Evolutionary conservation across 1,284 basidiomycete genomes (phyloP), one percentile per base, ranked within the genome.

Genomic region (Porogramme epimiltina): DNA sequence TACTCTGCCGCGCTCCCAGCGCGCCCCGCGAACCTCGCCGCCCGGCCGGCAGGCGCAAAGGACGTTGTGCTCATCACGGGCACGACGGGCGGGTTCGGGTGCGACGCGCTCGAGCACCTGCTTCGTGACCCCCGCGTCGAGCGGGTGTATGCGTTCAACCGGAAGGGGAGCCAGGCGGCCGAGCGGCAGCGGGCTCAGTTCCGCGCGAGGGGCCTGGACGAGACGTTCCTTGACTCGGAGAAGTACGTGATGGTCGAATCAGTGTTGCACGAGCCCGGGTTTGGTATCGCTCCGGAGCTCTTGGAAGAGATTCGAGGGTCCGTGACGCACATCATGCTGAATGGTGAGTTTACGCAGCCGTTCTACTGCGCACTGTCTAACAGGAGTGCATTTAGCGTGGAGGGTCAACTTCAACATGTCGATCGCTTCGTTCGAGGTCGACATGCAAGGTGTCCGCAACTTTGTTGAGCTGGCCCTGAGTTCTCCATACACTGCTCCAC

Each of bases 171-270:
- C 11, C 26, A 49, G 4, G 48, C 62, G n/a, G 47, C 41, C 3
- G 58, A 62, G n/a, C 63, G 72, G 26, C 73, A 75, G 42, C 42
- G 51, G 15, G 58, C 51, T 6, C 66, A 63, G 4, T 70, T 76
- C 49, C 28, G 42, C 3, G 56, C 60, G 11, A 64, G 68, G 37
- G 71, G 68, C 2, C 46, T 74, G 11, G 66, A 73, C 37, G 42
- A 39, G 5, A 43, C 36, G 0, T 49, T 74, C 3, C 45, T 72
- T 3, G 44, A 60, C 8, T 62, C 61, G 16, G 42, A 55, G 1
- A 73, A 71, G 45, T 60, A 77, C 11, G 55, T 58, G 5, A 62
- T 73, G 33, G 36, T 77, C 25, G 70, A 72, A 41, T 69, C 66
- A 2, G 70, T 73, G 34, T 41, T 67, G 5, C 49, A 60, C 18